Evolutionary conservation across 83 land plant species (phyloP).

Genomic region (Picea mariana): DNA sequence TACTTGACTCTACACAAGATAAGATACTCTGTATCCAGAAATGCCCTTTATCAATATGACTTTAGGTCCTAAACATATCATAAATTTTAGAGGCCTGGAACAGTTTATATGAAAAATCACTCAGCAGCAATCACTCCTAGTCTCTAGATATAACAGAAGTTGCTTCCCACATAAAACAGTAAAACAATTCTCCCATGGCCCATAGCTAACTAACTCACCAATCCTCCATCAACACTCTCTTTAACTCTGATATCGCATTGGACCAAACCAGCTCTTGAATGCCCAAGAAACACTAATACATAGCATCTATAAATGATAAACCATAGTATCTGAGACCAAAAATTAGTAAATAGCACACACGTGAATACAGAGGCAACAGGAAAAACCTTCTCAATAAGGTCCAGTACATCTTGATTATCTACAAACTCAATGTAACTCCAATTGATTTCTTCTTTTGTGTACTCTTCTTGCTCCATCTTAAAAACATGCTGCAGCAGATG

Average conservation of each 20-base stretch:
- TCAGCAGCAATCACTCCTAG: neutral
- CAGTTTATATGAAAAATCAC: neutral
- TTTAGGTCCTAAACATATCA: neutral
- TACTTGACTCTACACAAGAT: no score
- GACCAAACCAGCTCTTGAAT: neutral
- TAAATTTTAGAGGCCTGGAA: neutral
- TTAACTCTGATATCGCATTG: neutral
- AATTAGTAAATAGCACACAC: neutral
- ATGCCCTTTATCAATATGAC: neutral
- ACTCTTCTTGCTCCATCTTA: conserved; percentile 98
- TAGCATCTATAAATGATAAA: neutral
- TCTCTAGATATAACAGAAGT: no score
- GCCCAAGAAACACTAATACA: neutral
- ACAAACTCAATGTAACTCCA: conserved; percentile 98
- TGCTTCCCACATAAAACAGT: no score
- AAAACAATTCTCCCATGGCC: no score
- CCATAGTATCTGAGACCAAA: neutral
- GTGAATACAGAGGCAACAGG: neutral
- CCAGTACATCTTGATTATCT: conserved; percentile 89
- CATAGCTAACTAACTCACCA: no score
- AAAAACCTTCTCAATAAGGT: conserved; percentile 85
- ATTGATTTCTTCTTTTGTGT: conserved; percentile 87
- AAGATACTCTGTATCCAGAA: neutral
- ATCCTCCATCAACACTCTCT: no score
- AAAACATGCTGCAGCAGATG: conserved; percentile 70